A percentile compares a stretch with the other conserved stretches of the same genome.
Conservation (phyloP, 495 filamentous ascomycete species). For the Penicillium cosmopolitanum region DNA sequence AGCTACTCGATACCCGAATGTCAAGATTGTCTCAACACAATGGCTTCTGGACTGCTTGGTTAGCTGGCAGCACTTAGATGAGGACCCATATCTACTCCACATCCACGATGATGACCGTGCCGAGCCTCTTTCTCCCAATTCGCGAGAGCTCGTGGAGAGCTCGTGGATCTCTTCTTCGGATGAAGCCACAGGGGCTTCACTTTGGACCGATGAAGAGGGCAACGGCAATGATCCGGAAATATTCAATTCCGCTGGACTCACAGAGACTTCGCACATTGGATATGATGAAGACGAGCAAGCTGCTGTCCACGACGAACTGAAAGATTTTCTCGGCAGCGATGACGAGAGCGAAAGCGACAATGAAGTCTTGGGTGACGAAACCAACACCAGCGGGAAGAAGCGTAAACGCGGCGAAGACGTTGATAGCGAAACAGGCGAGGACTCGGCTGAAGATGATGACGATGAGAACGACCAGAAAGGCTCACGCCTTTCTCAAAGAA, state of each 20-base stretch:
- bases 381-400: conserved; percentile 36
- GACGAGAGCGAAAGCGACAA: conserved; percentile 60
- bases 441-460: conserved; percentile 32
- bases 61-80: conserved; percentile 75
- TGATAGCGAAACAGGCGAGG: conserved; percentile 36
- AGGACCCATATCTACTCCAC: conserved; percentile 70
- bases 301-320: conserved; percentile 69
- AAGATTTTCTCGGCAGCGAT: conserved; percentile 74
- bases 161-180: conserved; percentile 48
- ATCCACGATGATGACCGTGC: conserved; percentile 65
- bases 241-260: conserved; percentile 36
- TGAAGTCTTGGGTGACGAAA: conserved; percentile 37
- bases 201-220: conserved; percentile 43
- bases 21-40: conserved; percentile 87
- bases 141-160: conserved; percentile 38
- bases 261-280: conserved; percentile 40
- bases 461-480: conserved; percentile 40
- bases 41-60: conserved; percentile 85
- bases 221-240: conserved; percentile 40
- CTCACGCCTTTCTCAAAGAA: conserved; percentile 50
- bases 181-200: conserved; percentile 45
- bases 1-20: conserved; percentile 69
- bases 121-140: conserved; percentile 40
- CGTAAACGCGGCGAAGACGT: conserved; percentile 43
- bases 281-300: conserved; percentile 52